Percentiles rank a stretch among this genome's conserved stretches.
These are phyloP conservation scores for Aspergillus aculeatus DNA, from an alignment of 2,329 filamentous ascomycete genomes.

Conservation along the genomic window DNA sequence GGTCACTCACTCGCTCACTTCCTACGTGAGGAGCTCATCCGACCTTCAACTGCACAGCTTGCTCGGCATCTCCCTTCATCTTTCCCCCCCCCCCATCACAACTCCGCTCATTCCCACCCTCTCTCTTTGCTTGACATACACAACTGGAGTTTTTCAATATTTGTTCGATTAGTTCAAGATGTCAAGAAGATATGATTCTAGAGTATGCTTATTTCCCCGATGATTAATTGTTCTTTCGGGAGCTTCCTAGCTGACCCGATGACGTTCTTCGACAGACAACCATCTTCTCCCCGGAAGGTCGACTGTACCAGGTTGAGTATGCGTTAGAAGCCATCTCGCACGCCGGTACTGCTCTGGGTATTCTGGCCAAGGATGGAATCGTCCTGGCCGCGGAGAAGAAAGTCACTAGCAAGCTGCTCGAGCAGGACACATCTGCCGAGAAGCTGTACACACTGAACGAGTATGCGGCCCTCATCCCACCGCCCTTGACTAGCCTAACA, in stretches of 20 bases:
- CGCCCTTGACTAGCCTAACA: slow-evolving; percentile 15
- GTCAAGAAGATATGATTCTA: slow-evolving; percentile 96
- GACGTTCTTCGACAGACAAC: slow-evolving; percentile 67
- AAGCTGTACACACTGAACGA: slow-evolving; percentile 99
- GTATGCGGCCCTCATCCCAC: slow-evolving; percentile 56
- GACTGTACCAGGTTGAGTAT: slow-evolving; percentile 99
- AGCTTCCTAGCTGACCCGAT: slow-evolving; percentile 38
- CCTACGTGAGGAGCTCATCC: slow-evolving; percentile 36
- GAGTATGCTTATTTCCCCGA: slow-evolving; percentile 59
- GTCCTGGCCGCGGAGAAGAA: slow-evolving; percentile 97
- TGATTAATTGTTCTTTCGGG: slow-evolving; percentile 18
- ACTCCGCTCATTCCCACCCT: slow-evolving; percentile 8
- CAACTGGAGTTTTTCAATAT: slow-evolving; percentile 6
- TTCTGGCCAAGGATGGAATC: slow-evolving; percentile 96
- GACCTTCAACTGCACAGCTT: slow-evolving; percentile 23
- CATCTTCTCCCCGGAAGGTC: slow-evolving; percentile 98
- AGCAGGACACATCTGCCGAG: slow-evolving; percentile 99
- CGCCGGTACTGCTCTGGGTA: slow-evolving; percentile 92
- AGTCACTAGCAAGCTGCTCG: slow-evolving; percentile 97
- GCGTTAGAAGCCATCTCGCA: slow-evolving; percentile 98
- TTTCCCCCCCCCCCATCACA: slow-evolving; percentile 7
- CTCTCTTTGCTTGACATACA: slow-evolving; percentile 1
- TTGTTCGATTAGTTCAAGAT: slow-evolving; percentile 54
- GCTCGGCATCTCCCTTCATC: slow-evolving; percentile 11
- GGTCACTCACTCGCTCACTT: slow-evolving; percentile 3